A percentile compares a stretch with the other conserved stretches of the same genome.
These are phyloP conservation scores for Thecamonas trahens DNA, from an alignment of 78 protist genomes.

Conservation along the genomic window DNA sequence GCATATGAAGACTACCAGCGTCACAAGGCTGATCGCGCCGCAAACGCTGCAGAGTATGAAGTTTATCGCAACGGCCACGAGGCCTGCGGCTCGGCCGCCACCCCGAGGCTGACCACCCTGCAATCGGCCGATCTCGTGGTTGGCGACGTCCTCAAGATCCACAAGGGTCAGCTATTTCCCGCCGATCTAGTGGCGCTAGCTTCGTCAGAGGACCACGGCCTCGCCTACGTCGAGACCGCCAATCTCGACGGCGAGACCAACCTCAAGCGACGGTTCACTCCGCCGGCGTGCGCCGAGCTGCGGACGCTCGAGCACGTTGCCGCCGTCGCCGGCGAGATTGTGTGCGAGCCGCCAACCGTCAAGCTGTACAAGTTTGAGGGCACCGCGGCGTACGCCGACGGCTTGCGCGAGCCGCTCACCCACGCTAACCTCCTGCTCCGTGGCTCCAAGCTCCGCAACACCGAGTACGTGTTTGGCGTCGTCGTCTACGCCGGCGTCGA, in stretches of 20 bases:
- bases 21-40: constrained; percentile 5
- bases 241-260: constrained; percentile 77
- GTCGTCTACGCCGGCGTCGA: constrained; percentile 81
- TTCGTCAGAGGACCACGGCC: constrained; percentile 35
- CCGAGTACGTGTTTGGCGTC: constrained; percentile 56
- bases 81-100: neutral
- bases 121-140: constrained; percentile 27
- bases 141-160: constrained; percentile 56
- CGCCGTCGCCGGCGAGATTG: neutral
- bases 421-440: constrained; percentile 5
- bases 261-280: constrained; percentile 34
- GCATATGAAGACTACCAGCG: constrained; percentile 51
- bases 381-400: neutral
- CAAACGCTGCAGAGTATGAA: neutral
- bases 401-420: neutral
- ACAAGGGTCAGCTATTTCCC: constrained; percentile 37
- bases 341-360: constrained; percentile 13
- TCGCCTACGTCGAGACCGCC: constrained; percentile 61
- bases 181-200: constrained; percentile 65
- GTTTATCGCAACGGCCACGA: neutral
- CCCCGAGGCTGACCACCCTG: neutral
- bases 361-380: constrained; percentile 20
- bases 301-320: neutral
- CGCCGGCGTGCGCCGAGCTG: neutral
- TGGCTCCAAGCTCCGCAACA: constrained; percentile 48